Evolutionary conservation across 805 yeast genomes (phyloP).

Genomic region (Saccharomycopsis sp.): DNA sequence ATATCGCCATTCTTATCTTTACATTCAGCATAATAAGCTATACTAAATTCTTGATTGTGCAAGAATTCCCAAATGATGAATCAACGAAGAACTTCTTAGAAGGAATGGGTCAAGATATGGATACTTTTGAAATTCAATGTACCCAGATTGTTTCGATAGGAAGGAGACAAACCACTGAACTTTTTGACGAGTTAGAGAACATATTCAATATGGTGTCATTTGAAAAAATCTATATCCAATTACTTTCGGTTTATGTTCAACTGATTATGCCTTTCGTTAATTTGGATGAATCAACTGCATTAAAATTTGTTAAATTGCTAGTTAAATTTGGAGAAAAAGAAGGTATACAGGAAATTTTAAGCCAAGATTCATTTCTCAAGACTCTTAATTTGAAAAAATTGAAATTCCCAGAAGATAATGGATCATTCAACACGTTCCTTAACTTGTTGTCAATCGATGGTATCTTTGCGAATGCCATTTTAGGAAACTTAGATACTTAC

Average conservation of each 20-base stretch:
- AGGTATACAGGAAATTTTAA: constrained; percentile 28
- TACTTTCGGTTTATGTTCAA: constrained; percentile 20
- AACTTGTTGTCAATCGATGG: constrained; percentile 56
- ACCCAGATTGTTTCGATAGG: constrained; percentile 14
- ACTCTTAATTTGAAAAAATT: constrained; percentile 46
- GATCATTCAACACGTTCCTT: constrained; percentile 51
- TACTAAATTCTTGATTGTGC: constrained; percentile 41
- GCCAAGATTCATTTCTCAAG: constrained; percentile 29
- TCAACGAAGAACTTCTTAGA: constrained; percentile 5
- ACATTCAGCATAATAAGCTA: constrained; percentile 57
- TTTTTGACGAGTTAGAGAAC: constrained; percentile 3
- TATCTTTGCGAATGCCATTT: constrained; percentile 57
- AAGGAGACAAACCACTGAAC: constrained; percentile 17
- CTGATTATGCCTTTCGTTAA: constrained; percentile 22
- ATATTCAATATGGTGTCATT: constrained; percentile 8
- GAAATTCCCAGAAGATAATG: constrained; percentile 57
- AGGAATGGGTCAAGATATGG: background rate
- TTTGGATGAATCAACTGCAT: background rate
- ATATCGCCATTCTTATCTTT: constrained; percentile 43
- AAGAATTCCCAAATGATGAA: constrained; percentile 30
- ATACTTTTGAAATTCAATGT: constrained; percentile 13
- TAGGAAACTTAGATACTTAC: constrained; percentile 53
- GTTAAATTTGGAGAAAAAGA: background rate
- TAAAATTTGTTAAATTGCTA: constrained; percentile 1
- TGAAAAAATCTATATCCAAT: constrained; percentile 23